Percentiles rank a stretch among this genome's conserved stretches.
phyloP scores from a whole-genome alignment of 2,329 filamentous ascomycete genomes.

The Nannizziopsis barbatae region DNA sequence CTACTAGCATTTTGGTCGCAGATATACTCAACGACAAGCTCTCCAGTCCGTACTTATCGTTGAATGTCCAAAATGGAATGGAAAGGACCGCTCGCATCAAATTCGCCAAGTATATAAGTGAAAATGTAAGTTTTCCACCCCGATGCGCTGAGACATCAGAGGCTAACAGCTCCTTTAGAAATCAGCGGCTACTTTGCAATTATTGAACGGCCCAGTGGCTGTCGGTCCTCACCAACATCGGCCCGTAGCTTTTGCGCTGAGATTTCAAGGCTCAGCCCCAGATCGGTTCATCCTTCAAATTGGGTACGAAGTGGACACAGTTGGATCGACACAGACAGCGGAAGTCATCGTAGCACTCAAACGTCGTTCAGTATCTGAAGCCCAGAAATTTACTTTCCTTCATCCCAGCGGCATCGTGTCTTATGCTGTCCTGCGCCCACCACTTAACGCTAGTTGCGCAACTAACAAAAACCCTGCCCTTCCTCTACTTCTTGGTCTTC shows the following conservation, averaged over 20 bases:
- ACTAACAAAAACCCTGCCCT: conserved; percentile 20
- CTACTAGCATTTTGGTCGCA: conserved; percentile 36
- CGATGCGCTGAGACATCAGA: background rate
- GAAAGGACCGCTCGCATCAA: conserved; percentile 16
- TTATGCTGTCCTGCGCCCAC: conserved; percentile 48
- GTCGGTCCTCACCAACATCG: conserved; percentile 28
- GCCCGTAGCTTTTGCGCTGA: conserved; percentile 24
- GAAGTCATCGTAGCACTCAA: conserved; percentile 17
- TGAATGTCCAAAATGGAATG: conserved; percentile 40
- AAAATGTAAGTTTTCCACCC: conserved; percentile 6
- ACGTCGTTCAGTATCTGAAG: conserved; percentile 25
- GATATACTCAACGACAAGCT: conserved; percentile 42
- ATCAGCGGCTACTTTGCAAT: background rate
- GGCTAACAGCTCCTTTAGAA: background rate
- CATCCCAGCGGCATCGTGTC: conserved; percentile 46
- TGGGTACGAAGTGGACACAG: conserved; percentile 12
- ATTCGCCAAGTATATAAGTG: conserved; percentile 17
- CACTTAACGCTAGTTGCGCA: conserved; percentile 28
- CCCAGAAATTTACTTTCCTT: conserved; percentile 45
- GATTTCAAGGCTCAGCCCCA: background rate
- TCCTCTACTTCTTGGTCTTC: conserved; percentile 43
- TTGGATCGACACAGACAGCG: conserved; percentile 7
- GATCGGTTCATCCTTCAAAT: conserved; percentile 17
- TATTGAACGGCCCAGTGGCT: conserved; percentile 4
- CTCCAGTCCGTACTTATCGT: conserved; percentile 39